Percentiles rank a stretch among this genome's conserved stretches.
Evolutionary conservation across 2,329 filamentous ascomycete species (phyloP).

Genomic region (Trichoderma atrobrunneum): DNA sequence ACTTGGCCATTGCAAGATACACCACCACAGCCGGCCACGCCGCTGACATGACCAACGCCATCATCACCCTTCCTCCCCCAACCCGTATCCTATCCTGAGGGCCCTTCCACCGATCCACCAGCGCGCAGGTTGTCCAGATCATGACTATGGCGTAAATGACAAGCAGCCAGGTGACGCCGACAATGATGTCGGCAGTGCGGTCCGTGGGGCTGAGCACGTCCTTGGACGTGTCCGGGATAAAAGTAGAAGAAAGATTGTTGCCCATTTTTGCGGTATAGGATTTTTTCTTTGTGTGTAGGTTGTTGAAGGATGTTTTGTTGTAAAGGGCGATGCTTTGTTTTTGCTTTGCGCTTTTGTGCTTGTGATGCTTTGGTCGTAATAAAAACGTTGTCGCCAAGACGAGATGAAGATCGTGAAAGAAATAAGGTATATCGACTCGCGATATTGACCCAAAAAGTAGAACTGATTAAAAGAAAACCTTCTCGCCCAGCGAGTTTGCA

Average conservation of each 20-base stretch:
- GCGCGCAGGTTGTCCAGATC: conserved; percentile 42
- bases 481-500: conserved; percentile 19
- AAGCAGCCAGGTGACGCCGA: conserved; percentile 36
- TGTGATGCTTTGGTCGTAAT: not conserved
- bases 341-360: not conserved
- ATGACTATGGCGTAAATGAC: conserved; percentile 40
- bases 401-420: not conserved
- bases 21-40: conserved; percentile 38
- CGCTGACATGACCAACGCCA: conserved; percentile 34
- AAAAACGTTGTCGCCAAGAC: not conserved
- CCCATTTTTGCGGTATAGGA: conserved; percentile 34
- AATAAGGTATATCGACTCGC: not conserved
- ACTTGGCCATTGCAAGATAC: conserved; percentile 31
- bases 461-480: not conserved
- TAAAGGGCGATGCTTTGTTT: not conserved
- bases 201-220: conserved; percentile 35
- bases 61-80: conserved; percentile 30
- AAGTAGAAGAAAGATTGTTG: conserved; percentile 39
- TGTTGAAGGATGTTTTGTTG: not conserved
- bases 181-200: conserved; percentile 29
- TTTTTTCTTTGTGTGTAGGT: not conserved
- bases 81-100: conserved; percentile 35
- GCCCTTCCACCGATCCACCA: conserved; percentile 44
- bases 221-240: conserved; percentile 38
- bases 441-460: not conserved